A percentile compares a stretch with the other conserved stretches of the same genome.
phyloP scores from a whole-genome alignment of 2,329 filamentous ascomycete genomes.

The Orbilia javanica region DNA sequence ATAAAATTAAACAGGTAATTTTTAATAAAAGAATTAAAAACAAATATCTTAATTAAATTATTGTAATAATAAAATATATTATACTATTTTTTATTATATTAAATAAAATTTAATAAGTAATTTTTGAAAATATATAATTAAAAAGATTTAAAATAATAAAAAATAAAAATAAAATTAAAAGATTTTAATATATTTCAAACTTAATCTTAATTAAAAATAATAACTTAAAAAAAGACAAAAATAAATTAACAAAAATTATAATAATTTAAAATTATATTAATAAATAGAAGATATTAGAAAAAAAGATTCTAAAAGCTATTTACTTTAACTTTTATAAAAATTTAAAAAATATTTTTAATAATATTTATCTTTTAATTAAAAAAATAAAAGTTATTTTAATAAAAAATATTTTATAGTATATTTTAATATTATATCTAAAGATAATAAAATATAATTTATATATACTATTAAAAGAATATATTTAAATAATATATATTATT shows the following conservation, averaged over 20 bases:
- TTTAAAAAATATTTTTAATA: neutral
- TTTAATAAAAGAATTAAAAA: neutral
- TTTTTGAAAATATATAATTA: no score
- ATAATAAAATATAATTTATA: neutral
- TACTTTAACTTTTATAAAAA: slow-evolving; percentile 4
- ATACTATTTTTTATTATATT: no score
- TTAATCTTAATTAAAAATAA: no score
- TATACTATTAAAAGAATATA: slow-evolving; percentile 14
- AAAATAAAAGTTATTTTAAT: neutral
- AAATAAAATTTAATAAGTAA: no score
- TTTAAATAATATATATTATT: slow-evolving; percentile 1
- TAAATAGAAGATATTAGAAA: neutral
- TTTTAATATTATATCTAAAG: no score
- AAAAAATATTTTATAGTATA: no score
- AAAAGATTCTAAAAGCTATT: neutral
- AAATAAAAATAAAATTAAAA: no score
- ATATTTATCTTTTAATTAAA: slow-evolving; percentile 9
- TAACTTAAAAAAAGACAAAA: neutral
- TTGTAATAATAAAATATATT: no score
- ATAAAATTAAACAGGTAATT: neutral
- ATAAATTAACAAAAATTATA: slow-evolving; percentile 2
- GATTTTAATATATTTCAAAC: no score
- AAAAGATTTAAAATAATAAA: no score
- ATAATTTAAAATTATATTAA: slow-evolving; percentile 2
- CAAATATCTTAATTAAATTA: no score